Evolutionary conservation across 306 rosid genomes (phyloP), one percentile per base, ranked within the genome.

Genomic region (Casuarina glauca): DNA sequence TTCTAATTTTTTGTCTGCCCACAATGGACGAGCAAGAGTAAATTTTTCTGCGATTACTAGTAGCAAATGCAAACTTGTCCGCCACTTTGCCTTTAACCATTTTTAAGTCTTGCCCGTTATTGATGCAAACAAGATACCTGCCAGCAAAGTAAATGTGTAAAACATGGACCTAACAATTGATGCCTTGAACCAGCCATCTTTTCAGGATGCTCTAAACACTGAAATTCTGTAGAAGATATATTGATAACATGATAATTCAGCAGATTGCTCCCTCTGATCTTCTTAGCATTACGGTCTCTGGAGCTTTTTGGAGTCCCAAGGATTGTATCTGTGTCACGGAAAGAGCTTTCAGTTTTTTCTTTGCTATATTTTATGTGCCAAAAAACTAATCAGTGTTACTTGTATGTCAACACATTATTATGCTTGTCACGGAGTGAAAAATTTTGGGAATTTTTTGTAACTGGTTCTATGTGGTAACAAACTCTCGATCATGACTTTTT

Each of bases 401-500:
- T 51, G 17, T 51, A 4, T 12, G 57, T 12, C n/a, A 15, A 48
- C 51, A 9, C 11, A 54, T n/a, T 54, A 16, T 54, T 20, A 54
- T 54, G 60, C 60, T 54, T 5, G 20, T 53, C 17, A 53, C 6
- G 5, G 58, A 53, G 58, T 53, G 2, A 53, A 5, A 53, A n/a
- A 4, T 5, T 53, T 53, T 4, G 26, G 58, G 58, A 53, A 4
- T 53, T 4, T 51, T 13, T 15, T 51, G 57, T 51, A 51, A 51
- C 13, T 51, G 4, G 15, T 51, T 51, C 3, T 15, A 16, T 58
- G 20, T 13, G 35, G 62, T 67, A 69, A 12, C 70, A 63, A 69
- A 35, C 20, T 75, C 70, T 50, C 74, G 81, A 76, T 57, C 80
- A 17, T 6, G 13, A 26, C 57, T 35, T 72, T 70, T 75, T 68